Percentiles rank a stretch among this genome's conserved stretches.
phyloP scores from a whole-genome alignment of 306 rosid genomes.

The Inga leiocalycina region DNA sequence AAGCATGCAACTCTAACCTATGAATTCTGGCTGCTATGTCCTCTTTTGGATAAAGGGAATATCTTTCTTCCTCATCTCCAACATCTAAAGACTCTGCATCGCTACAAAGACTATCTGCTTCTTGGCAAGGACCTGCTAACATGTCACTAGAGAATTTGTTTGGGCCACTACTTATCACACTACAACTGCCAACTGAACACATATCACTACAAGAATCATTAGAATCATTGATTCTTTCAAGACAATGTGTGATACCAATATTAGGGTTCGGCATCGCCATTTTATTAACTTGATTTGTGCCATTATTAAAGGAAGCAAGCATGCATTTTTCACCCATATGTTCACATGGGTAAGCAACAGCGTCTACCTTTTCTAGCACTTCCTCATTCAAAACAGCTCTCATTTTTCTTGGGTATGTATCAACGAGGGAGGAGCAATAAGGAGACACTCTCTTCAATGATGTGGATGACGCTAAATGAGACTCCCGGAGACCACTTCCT shows the following conservation, averaged over 20 bases:
- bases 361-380: conserved; percentile 74
- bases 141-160: conserved; percentile 42
- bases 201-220: conserved; percentile 55
- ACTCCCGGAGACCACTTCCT: conserved; percentile 43
- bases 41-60: conserved; percentile 41
- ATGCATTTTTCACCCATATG: conserved; percentile 62
- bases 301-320: conserved; percentile 55
- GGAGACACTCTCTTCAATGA: conserved; percentile 61
- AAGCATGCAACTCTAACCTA: conserved; percentile 80
- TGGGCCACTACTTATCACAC: conserved; percentile 52
- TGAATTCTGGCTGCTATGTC: conserved; percentile 54
- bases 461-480: conserved; percentile 43
- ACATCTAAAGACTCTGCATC: conserved; percentile 66
- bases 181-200: conserved; percentile 90
- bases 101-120: conserved; percentile 55
- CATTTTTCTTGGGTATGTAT: conserved; percentile 54
- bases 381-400: conserved; percentile 50
- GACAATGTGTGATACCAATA: conserved; percentile 41
- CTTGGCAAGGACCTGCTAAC: conserved; percentile 56
- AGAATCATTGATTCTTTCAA: conserved; percentile 53
- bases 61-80: conserved; percentile 45
- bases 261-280: conserved; percentile 39
- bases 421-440: conserved; percentile 37
- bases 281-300: conserved; percentile 47
- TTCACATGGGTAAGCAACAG: conserved; percentile 64